Conservation (phyloP, 2,329 filamentous ascomycete species). For the Didymella keratinophila region DNA sequence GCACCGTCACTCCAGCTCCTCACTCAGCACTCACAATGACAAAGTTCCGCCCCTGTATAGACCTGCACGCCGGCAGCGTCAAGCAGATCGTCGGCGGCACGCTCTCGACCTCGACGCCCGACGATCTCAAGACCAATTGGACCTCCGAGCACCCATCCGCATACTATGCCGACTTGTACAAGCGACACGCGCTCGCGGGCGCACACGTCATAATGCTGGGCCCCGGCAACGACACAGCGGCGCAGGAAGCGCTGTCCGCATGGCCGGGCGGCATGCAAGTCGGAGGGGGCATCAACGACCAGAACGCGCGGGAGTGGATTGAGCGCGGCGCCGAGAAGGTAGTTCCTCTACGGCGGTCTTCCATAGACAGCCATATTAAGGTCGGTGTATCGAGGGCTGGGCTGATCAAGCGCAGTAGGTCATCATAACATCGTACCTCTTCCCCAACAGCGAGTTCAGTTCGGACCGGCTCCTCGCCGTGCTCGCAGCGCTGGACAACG, state of each 20-base stretch:
- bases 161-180: conserved; percentile 84
- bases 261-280: conserved; percentile 88
- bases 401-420: conserved; percentile 67
- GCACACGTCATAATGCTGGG: conserved; percentile 98
- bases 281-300: conserved; percentile 89
- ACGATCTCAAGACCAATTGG: conserved; percentile 83
- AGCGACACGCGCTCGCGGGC: conserved; percentile 74
- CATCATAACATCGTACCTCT: conserved; percentile 95
- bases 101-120: conserved; percentile 56
- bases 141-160: conserved; percentile 83
- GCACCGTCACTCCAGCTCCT: conserved; percentile 15
- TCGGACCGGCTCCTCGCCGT: conserved; percentile 77
- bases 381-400: not conserved
- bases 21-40: conserved; percentile 69
- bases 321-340: conserved; percentile 89
- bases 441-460: conserved; percentile 83
- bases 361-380: no score
- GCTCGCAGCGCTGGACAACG: conserved; percentile 73
- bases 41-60: conserved; percentile 93
- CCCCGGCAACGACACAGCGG: conserved; percentile 82
- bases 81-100: conserved; percentile 99
- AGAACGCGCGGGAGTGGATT: conserved; percentile 87
- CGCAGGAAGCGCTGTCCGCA: conserved; percentile 74
- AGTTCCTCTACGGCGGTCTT: conserved; percentile 21
- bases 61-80: conserved; percentile 94